Base-by-base conservation (phyloP, 1,284 basidiomycete genomes). In the Moesziomyces globuligerus region DNA sequence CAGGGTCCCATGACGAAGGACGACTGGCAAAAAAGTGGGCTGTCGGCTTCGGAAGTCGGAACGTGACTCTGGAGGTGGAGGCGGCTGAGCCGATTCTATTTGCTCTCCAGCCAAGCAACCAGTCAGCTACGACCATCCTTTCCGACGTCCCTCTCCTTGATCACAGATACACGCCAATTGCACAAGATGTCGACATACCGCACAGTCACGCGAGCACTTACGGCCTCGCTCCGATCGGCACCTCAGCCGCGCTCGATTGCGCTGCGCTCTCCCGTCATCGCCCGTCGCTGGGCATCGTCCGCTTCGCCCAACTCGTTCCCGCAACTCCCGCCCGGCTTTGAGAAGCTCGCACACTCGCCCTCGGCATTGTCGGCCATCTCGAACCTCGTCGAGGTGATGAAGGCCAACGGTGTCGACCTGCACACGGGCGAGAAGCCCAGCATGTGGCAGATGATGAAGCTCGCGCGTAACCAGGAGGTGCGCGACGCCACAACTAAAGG, bases 361-460 rank as follows among this genome's bases (percentile, higher is more conserved):
- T 54, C 61, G 0, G 76, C 76, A 4, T 46, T 78, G 7, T 48
- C 61, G 2, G 72, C 76, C 39, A 75, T 78, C 53, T 50, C 60
- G 5, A 54, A 73, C 9, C 56, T 78, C 25, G 58, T 74, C 24
- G 60, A 71, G 9, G 56, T 73, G 40, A 66, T 78, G 56, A 62
- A 78, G 64, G 51, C 66, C 44, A 64, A 78, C 42, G 76, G 76
- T 29, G 49, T 78, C 18, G 72, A 78, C 39, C 24, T 78, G 15
- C 52, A 64, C 18, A 61, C 59, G n/a, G 72, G 72, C 17, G 57
- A 68, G 32, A 73, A 70, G 38, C 76, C 76, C 6, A 42, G 29
- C 46, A 76, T 78, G 72, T 65, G 62, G 59, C 66, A 72, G 38
- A 61, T 78, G 49, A 54, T 71, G 28, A 74, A 72, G 32, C 55